Conservation (phyloP, 2,329 filamentous ascomycete species). For the Neocatenulostroma microsporum region DNA sequence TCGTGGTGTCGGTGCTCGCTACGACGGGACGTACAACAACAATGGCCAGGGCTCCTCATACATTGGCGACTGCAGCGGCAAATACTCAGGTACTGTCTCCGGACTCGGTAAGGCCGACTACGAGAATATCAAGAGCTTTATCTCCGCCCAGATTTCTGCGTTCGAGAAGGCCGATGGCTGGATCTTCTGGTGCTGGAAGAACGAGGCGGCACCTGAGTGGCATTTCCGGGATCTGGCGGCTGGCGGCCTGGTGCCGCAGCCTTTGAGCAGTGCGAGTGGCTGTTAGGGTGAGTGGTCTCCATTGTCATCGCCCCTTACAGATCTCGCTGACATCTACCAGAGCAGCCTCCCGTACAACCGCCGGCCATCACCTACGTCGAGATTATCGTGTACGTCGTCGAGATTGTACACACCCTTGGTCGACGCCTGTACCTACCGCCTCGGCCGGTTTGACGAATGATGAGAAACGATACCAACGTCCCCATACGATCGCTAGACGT, state of each 20-base stretch:
- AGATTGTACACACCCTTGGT: not conserved
- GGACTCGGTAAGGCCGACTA: conserved; percentile 36
- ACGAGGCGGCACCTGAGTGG: conserved; percentile 43
- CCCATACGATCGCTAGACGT: not conserved
- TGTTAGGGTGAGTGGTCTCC: conserved; percentile 6
- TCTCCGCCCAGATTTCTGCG: conserved; percentile 41
- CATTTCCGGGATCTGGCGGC: conserved; percentile 39
- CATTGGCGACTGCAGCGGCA: conserved; percentile 39
- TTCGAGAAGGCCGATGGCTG: conserved; percentile 43
- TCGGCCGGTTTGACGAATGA: not conserved
- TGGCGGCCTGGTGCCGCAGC: conserved; percentile 30
- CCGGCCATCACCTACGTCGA: not conserved
- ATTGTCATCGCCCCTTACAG: too few relatives aligned
- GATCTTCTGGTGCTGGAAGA: conserved; percentile 48
- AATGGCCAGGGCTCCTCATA: conserved; percentile 29
- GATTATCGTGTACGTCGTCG: too few relatives aligned
- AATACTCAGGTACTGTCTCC: conserved; percentile 37
- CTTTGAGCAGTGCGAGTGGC: conserved; percentile 7
- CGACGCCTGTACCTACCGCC: too few relatives aligned
- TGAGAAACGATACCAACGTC: not conserved
- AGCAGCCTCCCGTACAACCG: too few relatives aligned
- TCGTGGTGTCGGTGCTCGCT: conserved; percentile 39
- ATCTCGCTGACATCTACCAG: not conserved
- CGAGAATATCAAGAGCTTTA: conserved; percentile 37
- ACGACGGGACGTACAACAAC: conserved; percentile 35